Evolutionary conservation across 2,329 filamentous ascomycete genomes (phyloP).

Genomic region (Trichophyton benhamiae): DNA sequence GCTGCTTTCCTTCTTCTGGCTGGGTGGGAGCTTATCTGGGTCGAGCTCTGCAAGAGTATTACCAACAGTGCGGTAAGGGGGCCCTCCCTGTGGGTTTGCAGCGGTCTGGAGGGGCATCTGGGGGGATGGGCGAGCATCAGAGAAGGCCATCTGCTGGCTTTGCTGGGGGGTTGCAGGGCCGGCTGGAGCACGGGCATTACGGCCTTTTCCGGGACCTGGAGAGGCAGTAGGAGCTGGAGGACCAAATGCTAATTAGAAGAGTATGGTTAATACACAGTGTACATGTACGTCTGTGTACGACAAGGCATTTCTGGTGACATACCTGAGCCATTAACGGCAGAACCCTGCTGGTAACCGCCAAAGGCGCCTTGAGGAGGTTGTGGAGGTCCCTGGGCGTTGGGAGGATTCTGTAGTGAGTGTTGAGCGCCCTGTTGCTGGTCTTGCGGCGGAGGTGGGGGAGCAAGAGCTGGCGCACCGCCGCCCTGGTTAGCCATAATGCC

Average conservation of each 20-base stretch:
- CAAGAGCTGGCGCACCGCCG: slow-evolving; percentile 73
- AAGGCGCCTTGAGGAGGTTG: slow-evolving; percentile 61
- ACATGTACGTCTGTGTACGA: neutral
- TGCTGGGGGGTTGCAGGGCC: slow-evolving; percentile 82
- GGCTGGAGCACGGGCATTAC: slow-evolving; percentile 50
- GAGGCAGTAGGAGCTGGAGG: slow-evolving; percentile 74
- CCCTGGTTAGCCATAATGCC: slow-evolving; percentile 89
- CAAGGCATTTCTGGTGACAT: slow-evolving; percentile 7
- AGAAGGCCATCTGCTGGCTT: slow-evolving; percentile 75
- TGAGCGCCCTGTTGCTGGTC: slow-evolving; percentile 44
- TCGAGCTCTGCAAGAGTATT: slow-evolving; percentile 77
- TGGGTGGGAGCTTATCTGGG: slow-evolving; percentile 67
- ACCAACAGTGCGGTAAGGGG: slow-evolving; percentile 40
- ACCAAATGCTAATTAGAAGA: slow-evolving; percentile 28
- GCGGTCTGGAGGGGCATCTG: slow-evolving; percentile 77
- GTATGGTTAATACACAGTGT: slow-evolving; percentile 34
- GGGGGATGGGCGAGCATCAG: slow-evolving; percentile 68
- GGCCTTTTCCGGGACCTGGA: slow-evolving; percentile 67
- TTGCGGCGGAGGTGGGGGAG: slow-evolving; percentile 58
- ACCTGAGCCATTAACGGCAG: slow-evolving; percentile 48
- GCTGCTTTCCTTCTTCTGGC: slow-evolving; percentile 74
- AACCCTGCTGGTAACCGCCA: slow-evolving; percentile 55
- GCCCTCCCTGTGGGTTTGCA: slow-evolving; percentile 36
- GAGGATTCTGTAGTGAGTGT: slow-evolving; percentile 48
- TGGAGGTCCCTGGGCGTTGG: slow-evolving; percentile 49